phyloP scores from a whole-genome alignment of 2,329 filamentous ascomycete species.

The Rachicladosporium sp. region DNA sequence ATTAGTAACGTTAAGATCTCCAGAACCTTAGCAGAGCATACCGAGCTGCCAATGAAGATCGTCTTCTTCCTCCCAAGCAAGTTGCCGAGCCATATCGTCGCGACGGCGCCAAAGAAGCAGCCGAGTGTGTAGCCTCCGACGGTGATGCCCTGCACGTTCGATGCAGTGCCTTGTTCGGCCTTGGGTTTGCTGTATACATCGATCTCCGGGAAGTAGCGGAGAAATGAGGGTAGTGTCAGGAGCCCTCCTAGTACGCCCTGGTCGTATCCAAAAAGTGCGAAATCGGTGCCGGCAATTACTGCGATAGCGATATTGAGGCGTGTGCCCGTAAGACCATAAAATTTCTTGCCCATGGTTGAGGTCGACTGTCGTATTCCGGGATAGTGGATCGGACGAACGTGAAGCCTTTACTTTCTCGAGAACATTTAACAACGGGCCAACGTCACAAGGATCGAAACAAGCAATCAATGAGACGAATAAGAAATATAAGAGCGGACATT shows the following conservation, averaged over 20 bases:
- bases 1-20: too few relatives aligned
- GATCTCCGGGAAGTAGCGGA: slow-evolving; percentile 29
- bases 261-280: slow-evolving; percentile 16
- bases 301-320: slow-evolving; percentile 32
- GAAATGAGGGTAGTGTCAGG: slow-evolving; percentile 29
- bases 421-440: too few relatives aligned
- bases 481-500: too few relatives aligned
- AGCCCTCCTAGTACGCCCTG: slow-evolving; percentile 33
- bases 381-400: too few relatives aligned
- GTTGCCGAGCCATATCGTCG: slow-evolving; percentile 37
- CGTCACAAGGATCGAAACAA: too few relatives aligned
- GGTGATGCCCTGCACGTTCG: slow-evolving; percentile 6
- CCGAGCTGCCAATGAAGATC: slow-evolving; percentile 29
- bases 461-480: too few relatives aligned
- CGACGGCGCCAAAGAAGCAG: slow-evolving; percentile 35
- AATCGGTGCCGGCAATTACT: slow-evolving; percentile 32
- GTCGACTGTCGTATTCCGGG: too few relatives aligned
- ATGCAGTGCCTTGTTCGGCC: slow-evolving; percentile 1
- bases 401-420: too few relatives aligned
- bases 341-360: slow-evolving; percentile 12
- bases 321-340: slow-evolving; percentile 30
- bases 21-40: too few relatives aligned
- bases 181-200: slow-evolving; percentile 14
- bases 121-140: slow-evolving; percentile 22
- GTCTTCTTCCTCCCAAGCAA: slow-evolving; percentile 36